phyloP scores from a whole-genome alignment of 352 stramenopile species.

The Phytophthora chlamydospora region DNA sequence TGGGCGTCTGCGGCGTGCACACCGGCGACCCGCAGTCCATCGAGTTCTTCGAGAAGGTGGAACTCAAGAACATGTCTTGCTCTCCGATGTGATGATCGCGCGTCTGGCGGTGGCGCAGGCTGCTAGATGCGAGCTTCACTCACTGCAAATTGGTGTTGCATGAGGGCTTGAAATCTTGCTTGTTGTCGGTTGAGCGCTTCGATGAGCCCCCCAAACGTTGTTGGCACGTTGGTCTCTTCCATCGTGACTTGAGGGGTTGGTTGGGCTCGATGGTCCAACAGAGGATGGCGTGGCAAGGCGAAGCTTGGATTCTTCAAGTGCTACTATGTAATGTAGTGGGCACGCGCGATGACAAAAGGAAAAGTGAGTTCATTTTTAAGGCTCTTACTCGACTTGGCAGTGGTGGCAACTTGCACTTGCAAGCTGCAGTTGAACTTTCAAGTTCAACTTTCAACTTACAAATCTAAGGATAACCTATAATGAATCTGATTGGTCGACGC shows the following conservation, averaged over 20 bases:
- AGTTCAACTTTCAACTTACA: not conserved
- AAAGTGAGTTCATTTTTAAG: not conserved
- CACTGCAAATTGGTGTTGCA: slow-evolving; percentile 8
- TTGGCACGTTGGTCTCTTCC: slow-evolving; percentile 2
- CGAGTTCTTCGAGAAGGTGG: slow-evolving; percentile 22
- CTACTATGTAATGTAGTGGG: slow-evolving; percentile 1
- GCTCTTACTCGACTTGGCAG: not conserved
- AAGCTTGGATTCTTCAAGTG: slow-evolving; percentile 6
- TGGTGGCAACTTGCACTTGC: not conserved
- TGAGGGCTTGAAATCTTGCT: slow-evolving; percentile 5
- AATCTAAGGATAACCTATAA: not conserved
- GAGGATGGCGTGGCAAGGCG: slow-evolving; percentile 4
- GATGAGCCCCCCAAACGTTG: not conserved
- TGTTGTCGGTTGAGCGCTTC: not conserved
- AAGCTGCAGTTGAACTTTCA: not conserved
- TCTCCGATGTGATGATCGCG: slow-evolving; percentile 18
- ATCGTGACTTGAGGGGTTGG: not conserved
- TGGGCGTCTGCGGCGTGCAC: slow-evolving; percentile 15
- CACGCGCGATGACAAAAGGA: not conserved
- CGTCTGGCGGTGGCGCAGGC: no score
- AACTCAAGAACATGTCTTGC: slow-evolving; percentile 15
- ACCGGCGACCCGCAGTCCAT: slow-evolving; percentile 15
- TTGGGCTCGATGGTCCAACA: slow-evolving; percentile 1
- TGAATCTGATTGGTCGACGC: not conserved
- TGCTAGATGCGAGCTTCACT: not conserved